Evolutionary conservation across 192 early-diverging fungal genomes (phyloP), one percentile per base, ranked within the genome.

Genomic region (Coemansia sp.): DNA sequence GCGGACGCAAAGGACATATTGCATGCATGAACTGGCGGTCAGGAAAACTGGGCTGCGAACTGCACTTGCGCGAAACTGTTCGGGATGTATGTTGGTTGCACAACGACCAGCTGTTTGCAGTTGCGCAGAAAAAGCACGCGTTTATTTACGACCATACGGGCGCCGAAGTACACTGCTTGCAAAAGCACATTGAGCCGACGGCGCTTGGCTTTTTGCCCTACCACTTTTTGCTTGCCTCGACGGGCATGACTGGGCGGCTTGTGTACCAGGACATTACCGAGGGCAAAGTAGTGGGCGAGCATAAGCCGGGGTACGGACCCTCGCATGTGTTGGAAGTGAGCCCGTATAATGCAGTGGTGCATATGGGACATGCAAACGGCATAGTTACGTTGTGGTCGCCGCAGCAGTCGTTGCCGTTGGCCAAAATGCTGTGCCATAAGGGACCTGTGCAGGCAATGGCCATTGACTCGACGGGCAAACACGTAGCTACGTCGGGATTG

Each of bases 251-350:
- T 5, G 94, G 94, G 24, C 86, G 75, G 35, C 73, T 98, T 29
- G 89, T 90, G 72, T 98, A 96, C 77, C 94, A 96, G 82, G 96
- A 98, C 69, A 90, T 92, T 21, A 96, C 96, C 0, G 95, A 92
- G 48, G 96, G 96, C 45, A 60, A 87, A 41, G 73, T 95, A 6
- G 89, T 94, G 5, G 87, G 88, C 37, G 93, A 94, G 63, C 84
- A 86, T 38, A 73, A 86, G 43, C 90, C 94, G 2, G 87, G 88
- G 37, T 78, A 91, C 12, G 96, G 96, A 3, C 73, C 79, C 6
- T 92, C 89, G 64, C 85, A 90, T 41, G 84, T 86, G n/a, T 91
- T 98, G 88, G 74, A 86, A 7, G 92, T 93, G 62, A 98, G 96
- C 65, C 94, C 94, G 7, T 89, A 86, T 69, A 97, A 92, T 54